Conservation (phyloP, 2,329 filamentous ascomycete genomes). For the Ascochyta koolunga region DNA sequence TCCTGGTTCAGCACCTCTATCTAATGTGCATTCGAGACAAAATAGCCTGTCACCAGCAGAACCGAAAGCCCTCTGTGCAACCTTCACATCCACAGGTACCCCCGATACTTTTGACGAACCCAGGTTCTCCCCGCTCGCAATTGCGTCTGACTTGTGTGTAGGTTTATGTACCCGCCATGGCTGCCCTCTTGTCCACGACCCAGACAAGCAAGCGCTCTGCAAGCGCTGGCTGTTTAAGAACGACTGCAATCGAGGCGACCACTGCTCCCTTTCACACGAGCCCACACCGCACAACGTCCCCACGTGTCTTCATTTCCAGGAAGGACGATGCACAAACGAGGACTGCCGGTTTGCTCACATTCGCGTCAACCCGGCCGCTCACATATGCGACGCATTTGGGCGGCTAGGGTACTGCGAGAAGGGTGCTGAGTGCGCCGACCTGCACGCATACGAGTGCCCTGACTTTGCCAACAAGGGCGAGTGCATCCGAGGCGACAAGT, state of each 20-base stretch:
- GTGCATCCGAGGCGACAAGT: conserved; percentile 76
- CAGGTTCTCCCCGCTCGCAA: background rate
- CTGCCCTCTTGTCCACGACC: conserved; percentile 84
- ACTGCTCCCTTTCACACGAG: conserved; percentile 91
- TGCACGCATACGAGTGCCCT: conserved; percentile 92
- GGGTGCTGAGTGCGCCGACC: conserved; percentile 76
- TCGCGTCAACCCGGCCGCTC: conserved; percentile 74
- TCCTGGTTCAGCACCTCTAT: background rate
- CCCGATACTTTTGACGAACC: conserved; percentile 17
- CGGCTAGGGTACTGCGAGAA: conserved; percentile 87
- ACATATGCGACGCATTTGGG: conserved; percentile 84
- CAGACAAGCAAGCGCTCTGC: conserved; percentile 86
- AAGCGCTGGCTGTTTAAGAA: conserved; percentile 83
- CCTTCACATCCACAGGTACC: conserved; percentile 44
- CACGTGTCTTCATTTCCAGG: conserved; percentile 86
- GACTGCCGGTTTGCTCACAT: conserved; percentile 88
- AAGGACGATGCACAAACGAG: conserved; percentile 85
- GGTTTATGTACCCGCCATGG: conserved; percentile 85
- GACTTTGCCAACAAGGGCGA: conserved; percentile 90
- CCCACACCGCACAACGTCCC: conserved; percentile 82
- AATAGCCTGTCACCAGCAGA: conserved; percentile 14
- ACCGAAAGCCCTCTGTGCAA: conserved; percentile 27
- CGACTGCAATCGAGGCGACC: conserved; percentile 75
- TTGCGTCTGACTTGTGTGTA: conserved; percentile 27
- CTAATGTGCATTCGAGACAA: conserved; percentile 7